Conservation (phyloP, 768 basidiomycete species). For the Boletus rubropictus region DNA sequence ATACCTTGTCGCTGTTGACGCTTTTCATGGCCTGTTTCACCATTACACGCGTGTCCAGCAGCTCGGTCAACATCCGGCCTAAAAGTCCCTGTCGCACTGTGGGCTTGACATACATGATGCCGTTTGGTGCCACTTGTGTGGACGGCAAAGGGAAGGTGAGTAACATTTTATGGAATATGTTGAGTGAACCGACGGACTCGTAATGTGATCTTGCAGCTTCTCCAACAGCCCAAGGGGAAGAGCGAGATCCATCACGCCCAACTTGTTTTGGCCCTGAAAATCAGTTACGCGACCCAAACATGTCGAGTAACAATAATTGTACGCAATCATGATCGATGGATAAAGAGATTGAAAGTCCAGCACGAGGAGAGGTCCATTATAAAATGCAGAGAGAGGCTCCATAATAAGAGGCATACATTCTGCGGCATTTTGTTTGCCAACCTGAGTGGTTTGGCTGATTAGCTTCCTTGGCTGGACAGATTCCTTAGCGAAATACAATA, state of each 20-base stretch:
- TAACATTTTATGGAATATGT: not conserved
- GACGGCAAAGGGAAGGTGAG: not conserved
- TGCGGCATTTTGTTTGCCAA: constrained; percentile 92
- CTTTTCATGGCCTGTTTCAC: constrained; percentile 95
- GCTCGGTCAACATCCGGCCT: constrained; percentile 85
- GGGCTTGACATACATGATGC: constrained; percentile 88
- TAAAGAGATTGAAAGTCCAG: constrained; percentile 96
- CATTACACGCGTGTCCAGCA: constrained; percentile 95
- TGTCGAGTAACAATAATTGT: constrained; percentile 96
- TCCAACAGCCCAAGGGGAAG: constrained; percentile 63
- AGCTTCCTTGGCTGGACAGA: not conserved
- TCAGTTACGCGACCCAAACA: constrained; percentile 83
- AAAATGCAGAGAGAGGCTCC: constrained; percentile 91
- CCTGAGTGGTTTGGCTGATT: constrained; percentile 41
- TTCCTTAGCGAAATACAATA: not conserved
- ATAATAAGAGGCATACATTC: constrained; percentile 94
- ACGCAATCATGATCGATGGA: constrained; percentile 97
- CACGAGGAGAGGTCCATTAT: constrained; percentile 86
- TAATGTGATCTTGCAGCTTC: constrained; percentile 69
- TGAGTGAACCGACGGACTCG: constrained; percentile 41
- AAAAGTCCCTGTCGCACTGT: constrained; percentile 80
- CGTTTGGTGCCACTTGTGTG: constrained; percentile 82
- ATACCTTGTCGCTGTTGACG: constrained; percentile 67
- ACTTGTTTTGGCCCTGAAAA: constrained; percentile 85
- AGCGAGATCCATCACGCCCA: constrained; percentile 76